A percentile compares a stretch with the other conserved stretches of the same genome.
Evolutionary conservation across 768 basidiomycete species (phyloP).

Genomic region (Saitozyma podzolica): DNA sequence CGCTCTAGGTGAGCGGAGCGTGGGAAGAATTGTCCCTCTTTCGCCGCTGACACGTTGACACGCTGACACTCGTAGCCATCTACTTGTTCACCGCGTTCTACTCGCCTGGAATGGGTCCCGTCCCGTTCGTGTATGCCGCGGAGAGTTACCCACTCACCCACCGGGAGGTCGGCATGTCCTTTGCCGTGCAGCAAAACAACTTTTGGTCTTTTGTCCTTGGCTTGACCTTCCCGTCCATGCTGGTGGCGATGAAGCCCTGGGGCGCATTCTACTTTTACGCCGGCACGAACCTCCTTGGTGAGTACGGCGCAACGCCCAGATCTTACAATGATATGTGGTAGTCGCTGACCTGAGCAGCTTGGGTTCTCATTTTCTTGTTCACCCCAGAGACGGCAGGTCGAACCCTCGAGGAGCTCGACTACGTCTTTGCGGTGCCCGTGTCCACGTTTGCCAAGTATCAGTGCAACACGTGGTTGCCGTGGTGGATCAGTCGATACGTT

Average conservation of each 20-base stretch:
- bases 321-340: too few species aligned
- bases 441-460: constrained; percentile 32
- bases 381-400: constrained; percentile 25
- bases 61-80: constrained; percentile 26
- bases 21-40: not conserved
- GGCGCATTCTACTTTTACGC: constrained; percentile 61
- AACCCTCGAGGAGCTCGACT: constrained; percentile 37
- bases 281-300: constrained; percentile 42
- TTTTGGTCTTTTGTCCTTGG: constrained; percentile 40
- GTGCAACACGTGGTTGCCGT: constrained; percentile 32
- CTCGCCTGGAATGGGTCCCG: constrained; percentile 68
- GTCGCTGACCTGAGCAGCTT: constrained; percentile 14
- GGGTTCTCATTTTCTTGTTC: constrained; percentile 32
- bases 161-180: constrained; percentile 76
- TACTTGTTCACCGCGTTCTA: constrained; percentile 49
- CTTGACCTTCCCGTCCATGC: constrained; percentile 64
- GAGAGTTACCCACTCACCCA: constrained; percentile 87
- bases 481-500: constrained; percentile 44
- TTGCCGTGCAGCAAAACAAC: constrained; percentile 59
- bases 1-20: too few species aligned
- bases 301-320: too few species aligned
- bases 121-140: constrained; percentile 78
- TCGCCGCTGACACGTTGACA: constrained; percentile 18
- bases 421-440: constrained; percentile 45
- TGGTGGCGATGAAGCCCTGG: constrained; percentile 65